Conservation (phyloP, 768 basidiomycete genomes). For the Pleurotus platypus region DNA sequence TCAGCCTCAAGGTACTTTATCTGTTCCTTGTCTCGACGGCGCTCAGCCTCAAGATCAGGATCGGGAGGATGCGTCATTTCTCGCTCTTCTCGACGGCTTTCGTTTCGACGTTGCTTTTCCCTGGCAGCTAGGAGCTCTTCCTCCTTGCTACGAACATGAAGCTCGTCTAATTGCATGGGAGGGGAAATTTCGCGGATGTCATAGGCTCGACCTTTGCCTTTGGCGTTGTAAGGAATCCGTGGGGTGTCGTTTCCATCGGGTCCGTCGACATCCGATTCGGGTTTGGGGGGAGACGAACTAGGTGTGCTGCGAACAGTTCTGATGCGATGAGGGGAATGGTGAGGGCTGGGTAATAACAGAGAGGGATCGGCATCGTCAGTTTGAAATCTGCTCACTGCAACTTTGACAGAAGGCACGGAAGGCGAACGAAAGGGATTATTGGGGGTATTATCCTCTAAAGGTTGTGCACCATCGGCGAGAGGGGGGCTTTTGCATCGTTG, state of each 20-base stretch:
- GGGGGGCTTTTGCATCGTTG: conserved; percentile 11
- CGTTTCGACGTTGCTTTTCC: conserved; percentile 46
- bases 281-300: not conserved
- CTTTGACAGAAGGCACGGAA: conserved; percentile 38
- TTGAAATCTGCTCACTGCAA: conserved; percentile 47
- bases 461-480: conserved; percentile 3
- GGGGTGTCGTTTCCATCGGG: conserved; percentile 14
- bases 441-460: not conserved
- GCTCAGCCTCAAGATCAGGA: conserved; percentile 35
- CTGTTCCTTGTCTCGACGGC: conserved; percentile 54
- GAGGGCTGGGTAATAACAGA: conserved; percentile 45
- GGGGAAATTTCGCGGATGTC: conserved; percentile 17
- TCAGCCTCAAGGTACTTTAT: conserved; percentile 68
- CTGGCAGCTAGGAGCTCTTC: conserved; percentile 55
- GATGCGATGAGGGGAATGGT: conserved; percentile 25
- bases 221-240: conserved; percentile 19
- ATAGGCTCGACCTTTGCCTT: conserved; percentile 43
- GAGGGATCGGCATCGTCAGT: conserved; percentile 47
- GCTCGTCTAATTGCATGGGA: conserved; percentile 39
- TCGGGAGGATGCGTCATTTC: conserved; percentile 27
- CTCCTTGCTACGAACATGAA: conserved; percentile 56
- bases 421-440: conserved; percentile 27
- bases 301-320: not conserved
- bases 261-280: not conserved
- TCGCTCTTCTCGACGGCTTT: conserved; percentile 30